phyloP scores from a whole-genome alignment of 345 rosid species.

The Eucalyptus sp. region DNA sequence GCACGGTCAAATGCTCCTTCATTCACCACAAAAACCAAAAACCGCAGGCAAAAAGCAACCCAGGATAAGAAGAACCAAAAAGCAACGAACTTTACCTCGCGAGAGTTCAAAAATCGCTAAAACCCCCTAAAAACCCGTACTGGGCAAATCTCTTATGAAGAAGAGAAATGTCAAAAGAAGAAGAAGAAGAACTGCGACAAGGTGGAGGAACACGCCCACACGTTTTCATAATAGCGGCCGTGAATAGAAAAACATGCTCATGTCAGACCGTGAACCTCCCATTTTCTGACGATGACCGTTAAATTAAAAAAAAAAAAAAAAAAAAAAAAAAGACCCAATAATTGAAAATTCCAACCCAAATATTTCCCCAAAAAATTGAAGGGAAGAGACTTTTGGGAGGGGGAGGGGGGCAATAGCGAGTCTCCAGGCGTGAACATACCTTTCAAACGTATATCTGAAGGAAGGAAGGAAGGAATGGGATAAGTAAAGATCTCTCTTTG shows the following conservation, averaged over 20 bases:
- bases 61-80: background rate
- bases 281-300: background rate
- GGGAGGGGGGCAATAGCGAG: background rate
- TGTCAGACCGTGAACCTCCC: background rate
- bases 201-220: background rate
- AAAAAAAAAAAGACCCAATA: background rate
- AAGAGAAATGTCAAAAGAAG: background rate
- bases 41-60: background rate
- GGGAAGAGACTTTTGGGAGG: background rate
- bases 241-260: background rate
- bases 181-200: background rate
- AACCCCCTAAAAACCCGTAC: background rate
- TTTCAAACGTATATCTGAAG: background rate
- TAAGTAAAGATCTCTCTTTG: background rate
- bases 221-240: background rate
- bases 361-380: background rate
- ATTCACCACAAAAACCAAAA: background rate
- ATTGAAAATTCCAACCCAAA: background rate
- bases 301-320: background rate
- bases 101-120: background rate
- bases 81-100: background rate
- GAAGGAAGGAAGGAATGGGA: background rate
- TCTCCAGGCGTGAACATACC: background rate
- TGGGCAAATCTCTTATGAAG: background rate
- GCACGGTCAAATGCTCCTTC: background rate